Evolutionary conservation across 345 rosid genomes (phyloP), one percentile per base, ranked within the genome.

Genomic region (Clarkia xantiana): DNA sequence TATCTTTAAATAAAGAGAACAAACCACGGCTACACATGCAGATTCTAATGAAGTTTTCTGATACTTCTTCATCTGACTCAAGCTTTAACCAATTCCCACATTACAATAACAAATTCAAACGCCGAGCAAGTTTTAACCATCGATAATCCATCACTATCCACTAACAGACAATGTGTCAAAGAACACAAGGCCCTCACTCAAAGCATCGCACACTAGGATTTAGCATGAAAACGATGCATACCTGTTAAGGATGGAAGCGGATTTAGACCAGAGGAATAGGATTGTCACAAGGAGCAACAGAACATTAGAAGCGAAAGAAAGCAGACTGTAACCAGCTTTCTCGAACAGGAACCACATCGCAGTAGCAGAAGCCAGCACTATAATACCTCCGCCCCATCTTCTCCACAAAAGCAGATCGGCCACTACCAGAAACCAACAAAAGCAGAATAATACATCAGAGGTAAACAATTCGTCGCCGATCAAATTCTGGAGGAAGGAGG

Each of bases 251-350:
- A 93, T 80, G 13, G 78, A 65, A 65, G 99, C 99, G 60, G 99
- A 93, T 73, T 87, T 93, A 17, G 91, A 95, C 99, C 99, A 87
- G 20, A 84, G 57, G 76, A 87, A 93, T 75, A 93, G 86, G 61
- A 82, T 76, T 0, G 66, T 66, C 34, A 82, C 77, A 10, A 93
- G 94, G 47, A 80, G 81, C 64, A 84, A 71, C 45, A 87, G 59
- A 10, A 79, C 95, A 60, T 87, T 84, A 17, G 94, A 74, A 53
- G 77, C 66, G 57, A 82, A 84, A 15, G 94, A 71, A 64, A 84
- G 57, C 53, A 76, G 52, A 76, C 70, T 87, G 69, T 93, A 84
- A 47, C 91, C 95, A 42, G 70, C 87, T 67, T 65, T 68, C 62
- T 93, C 97, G 40, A 84, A 84, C 10, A 82, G 63, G 60, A 74